phyloP scores from a whole-genome alignment of 2,329 filamentous ascomycete genomes.

The Geosmithia putterillii region DNA sequence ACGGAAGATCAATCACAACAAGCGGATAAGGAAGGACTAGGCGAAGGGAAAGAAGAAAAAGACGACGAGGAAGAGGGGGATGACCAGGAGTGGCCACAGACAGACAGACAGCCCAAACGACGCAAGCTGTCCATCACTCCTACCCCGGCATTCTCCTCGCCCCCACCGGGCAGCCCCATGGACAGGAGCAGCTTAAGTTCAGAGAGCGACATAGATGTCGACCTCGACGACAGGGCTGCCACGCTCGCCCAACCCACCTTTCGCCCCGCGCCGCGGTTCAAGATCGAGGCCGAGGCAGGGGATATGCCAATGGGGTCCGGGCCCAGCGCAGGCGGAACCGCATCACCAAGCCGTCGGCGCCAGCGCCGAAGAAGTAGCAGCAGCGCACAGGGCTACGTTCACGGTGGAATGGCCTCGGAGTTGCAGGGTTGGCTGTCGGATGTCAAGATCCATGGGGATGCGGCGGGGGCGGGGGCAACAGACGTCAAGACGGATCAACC shows the following conservation, averaged over 20 bases:
- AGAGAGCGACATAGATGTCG: no score
- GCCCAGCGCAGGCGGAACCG: no score
- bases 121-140: constrained; percentile 15
- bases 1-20: background rate
- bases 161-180: background rate
- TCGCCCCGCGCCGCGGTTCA: constrained; percentile 25
- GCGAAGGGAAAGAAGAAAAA: background rate
- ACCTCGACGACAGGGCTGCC: constrained; percentile 7
- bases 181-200: background rate
- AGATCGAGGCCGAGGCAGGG: constrained; percentile 10
- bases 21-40: background rate
- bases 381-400: constrained; percentile 21
- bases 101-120: constrained; percentile 12
- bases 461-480: constrained; percentile 3
- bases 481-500: no score
- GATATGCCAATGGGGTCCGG: background rate
- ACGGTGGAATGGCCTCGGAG: constrained; percentile 23
- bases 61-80: background rate
- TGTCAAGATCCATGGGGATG: constrained; percentile 21
- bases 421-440: constrained; percentile 28
- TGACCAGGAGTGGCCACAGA: no score
- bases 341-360: no score
- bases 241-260: constrained; percentile 22
- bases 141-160: constrained; percentile 5
- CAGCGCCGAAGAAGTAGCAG: no score